Percentiles rank a stretch among this genome's conserved stretches.
Evolutionary conservation across 345 rosid species (phyloP).

Genomic region (Arabis alpina): DNA sequence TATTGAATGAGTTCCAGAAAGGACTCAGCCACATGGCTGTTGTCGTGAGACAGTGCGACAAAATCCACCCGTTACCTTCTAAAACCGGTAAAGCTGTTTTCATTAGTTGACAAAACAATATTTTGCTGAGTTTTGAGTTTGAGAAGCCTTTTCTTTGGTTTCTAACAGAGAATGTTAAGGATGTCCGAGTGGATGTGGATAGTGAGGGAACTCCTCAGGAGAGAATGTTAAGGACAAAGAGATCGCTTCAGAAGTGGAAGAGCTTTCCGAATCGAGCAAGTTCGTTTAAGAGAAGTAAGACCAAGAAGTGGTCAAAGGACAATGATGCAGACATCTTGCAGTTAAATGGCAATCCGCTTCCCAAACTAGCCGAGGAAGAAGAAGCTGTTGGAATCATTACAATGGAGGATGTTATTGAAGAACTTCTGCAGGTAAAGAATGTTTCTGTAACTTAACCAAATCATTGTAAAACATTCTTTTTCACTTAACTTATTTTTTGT

Average conservation of each 20-base stretch:
- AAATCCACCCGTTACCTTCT: constrained; percentile 35
- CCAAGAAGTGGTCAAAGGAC: constrained; percentile 79
- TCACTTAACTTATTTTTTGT: not conserved
- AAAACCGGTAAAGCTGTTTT: constrained; percentile 24
- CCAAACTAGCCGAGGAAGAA: constrained; percentile 75
- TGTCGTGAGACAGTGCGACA: constrained; percentile 64
- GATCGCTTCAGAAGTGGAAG: constrained; percentile 78
- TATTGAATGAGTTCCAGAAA: constrained; percentile 97
- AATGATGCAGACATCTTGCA: constrained; percentile 70
- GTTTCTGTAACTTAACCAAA: not conserved
- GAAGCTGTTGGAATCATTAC: constrained; percentile 94
- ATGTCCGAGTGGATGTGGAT: constrained; percentile 64
- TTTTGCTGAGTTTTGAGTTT: constrained; percentile 8
- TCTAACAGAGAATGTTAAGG: constrained; percentile 52
- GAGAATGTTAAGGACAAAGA: constrained; percentile 58
- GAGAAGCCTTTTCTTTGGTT: constrained; percentile 18
- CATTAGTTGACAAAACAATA: not conserved
- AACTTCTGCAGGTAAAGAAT: constrained; percentile 76
- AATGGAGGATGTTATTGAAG: constrained; percentile 99
- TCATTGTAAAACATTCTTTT: not conserved
- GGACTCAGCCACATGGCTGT: constrained; percentile 99
- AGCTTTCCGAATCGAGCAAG: constrained; percentile 66
- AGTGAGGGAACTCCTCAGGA: constrained; percentile 54
- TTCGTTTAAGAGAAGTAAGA: constrained; percentile 54
- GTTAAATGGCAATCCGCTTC: constrained; percentile 60